Evolutionary conservation across 2,329 filamentous ascomycete genomes (phyloP), one percentile per base, ranked within the genome.

Genomic region (Zasmidium angulare): DNA sequence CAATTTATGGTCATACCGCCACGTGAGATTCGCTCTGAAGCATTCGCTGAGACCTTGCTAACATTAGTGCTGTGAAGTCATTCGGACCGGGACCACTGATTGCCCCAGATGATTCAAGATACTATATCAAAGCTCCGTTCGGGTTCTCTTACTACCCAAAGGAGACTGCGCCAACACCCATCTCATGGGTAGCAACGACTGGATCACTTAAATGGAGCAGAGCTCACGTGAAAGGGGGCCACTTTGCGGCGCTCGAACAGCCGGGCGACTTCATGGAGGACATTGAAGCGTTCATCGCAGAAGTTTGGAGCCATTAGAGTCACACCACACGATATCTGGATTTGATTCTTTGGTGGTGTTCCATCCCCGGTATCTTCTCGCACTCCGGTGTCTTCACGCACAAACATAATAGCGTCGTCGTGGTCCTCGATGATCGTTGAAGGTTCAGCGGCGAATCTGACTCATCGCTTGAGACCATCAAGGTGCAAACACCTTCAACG

Each of bases 1-100:
- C 3, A 66, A 68, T 14, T 78, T 84, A 26, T 86, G 80, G 67
- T 75, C 79, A 1, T 84, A 85, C 58, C 75, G 81, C 24, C 66
- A 68, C n/a, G 67, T 70, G 53, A 67, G 69, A 2, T 66, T 69
- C 12, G 61, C 63, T 0, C 64, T 67, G 59, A 65, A 66, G n/a
- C 3, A 10, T 17, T 43, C 36, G 36, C 9, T 43, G 36, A 7
- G 36, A 43, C 36, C 14, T n/a, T n/a, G 11, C 26, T 29, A 11
- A 29, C 26, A 29, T 29, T 4, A 11, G 6, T 43, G n/a, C 36
- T 43, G 4, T 36, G 7, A 3, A 19, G 36, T 43, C 36, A 10
- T 43, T 43, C 14, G 36, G 36, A 7, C 36, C 36, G 9, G 36
- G 36, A 7, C 36, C 6, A 43, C 36, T 43, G 7, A 43, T 43